Base-by-base conservation (phyloP, 345 rosid species). In the Hypericum perforatum region DNA sequence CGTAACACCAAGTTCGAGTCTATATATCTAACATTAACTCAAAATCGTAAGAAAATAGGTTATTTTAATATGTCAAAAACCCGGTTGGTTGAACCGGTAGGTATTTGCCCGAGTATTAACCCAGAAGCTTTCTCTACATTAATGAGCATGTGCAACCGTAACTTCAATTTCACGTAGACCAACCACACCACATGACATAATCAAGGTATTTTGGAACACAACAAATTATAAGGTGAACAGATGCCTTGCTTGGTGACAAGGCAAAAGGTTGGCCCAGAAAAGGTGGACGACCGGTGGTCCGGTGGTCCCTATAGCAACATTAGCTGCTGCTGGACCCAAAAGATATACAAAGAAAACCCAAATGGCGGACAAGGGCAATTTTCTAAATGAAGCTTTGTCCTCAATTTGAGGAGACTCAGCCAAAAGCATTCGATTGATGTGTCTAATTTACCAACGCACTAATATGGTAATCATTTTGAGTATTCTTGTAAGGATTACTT, bases 291-390 rank as follows among this genome's bases (percentile, higher is more conserved):
- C 52, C 39, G 32, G 62, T 62, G 76, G 75, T 63, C 52, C 39
- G 32, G 62, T 62, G 76, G 75, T 63, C 78, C 73, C 49, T 7
- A 15, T 16, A 61, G 63, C 81, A 73, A 49, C 16, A 54, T 59
- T 57, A 63, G 32, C 48, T 39, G 43, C 36, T 8, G 49, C 54
- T 84, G 80, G 54, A 57, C 83, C 72, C 46, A 32, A 15, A 39
- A 38, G 58, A 39, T 50, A 58, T 38, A 41, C 39, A 50, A 44
- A 16, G 16, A 42, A 52, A 69, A 60, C 75, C 74, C 62, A 68
- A 60, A 59, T 62, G 71, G 82, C 74, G 49, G 80, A 74, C 84
- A 72, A 54, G 16, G 0, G 7, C 15, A 55, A 5, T 57, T 41
- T 52, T 62, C 43, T 22, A 46, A 67, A 61, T 10, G 40, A 46